Base-by-base conservation (phyloP, 2,329 filamentous ascomycete genomes). In the Colletotrichum somersetense region DNA sequence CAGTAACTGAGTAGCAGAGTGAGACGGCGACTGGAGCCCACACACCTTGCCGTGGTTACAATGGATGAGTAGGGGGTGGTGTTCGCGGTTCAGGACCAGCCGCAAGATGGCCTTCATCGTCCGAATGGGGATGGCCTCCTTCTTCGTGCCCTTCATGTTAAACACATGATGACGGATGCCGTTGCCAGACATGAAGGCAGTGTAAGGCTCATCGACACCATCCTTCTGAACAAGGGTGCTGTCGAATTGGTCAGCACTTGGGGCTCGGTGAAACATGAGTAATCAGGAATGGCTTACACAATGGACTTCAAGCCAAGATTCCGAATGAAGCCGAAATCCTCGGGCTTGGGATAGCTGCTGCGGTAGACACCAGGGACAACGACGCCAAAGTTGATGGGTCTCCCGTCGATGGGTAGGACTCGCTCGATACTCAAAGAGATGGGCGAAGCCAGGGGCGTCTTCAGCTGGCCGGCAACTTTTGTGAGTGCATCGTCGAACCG, bases 71-170 rank as follows among this genome's bases (percentile, higher is more conserved):
- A 98, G 82, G 0, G 95, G 95, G 75, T 96, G 91, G 74, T 97
- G 94, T 44, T 86, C 82, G 61, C 87, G 87, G 77, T 97, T 89
- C 65, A 96, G 85, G 52, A 96, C 88, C 53, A 96, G 83, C 16
- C 88, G 85, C 33, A 97, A 86, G 57, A 96, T 94, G 10, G 89
- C 84, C 73, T 88, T 87, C 87, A 97, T 94, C 35, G 91, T 89
- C 56, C 85, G 81, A 10, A 89, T 79, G 0, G 92, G 89, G 46
- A 94, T 94, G 11, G 87, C 87, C 66, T 91, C 86, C 76, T 95
- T 95, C 81, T 98, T 97, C 75, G 97, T 97, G n/a, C 95, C 92
- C 73, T 91, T 89, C 85, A 98, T 93, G 75, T 91, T 88, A 77
- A 97, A 92, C 53, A 93, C 86, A 75, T 91, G 85, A 76, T 97